Percentiles rank a stretch among this genome's conserved stretches.
phyloP scores from a whole-genome alignment of 768 basidiomycete species.

The Trametes elegans region DNA sequence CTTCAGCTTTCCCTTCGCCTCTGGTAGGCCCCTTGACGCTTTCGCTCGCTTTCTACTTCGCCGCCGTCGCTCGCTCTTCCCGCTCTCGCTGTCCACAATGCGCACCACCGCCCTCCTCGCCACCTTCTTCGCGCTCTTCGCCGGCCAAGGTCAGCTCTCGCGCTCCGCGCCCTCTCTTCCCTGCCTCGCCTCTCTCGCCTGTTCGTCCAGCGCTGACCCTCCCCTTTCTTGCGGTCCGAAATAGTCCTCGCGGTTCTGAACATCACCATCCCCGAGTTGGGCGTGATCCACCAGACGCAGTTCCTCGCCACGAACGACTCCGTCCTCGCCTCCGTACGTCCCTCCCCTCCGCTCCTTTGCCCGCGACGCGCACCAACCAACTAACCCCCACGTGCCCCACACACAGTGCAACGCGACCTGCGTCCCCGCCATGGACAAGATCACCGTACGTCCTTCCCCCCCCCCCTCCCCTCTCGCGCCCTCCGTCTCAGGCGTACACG shows the following conservation, averaged over 20 bases:
- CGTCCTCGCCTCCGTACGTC: slow-evolving; percentile 31
- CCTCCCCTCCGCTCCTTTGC: background rate
- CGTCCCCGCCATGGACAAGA: slow-evolving; percentile 23
- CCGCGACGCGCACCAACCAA: background rate
- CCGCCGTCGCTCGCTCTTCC: slow-evolving; percentile 19
- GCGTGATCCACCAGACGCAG: slow-evolving; percentile 39
- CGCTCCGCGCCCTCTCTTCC: background rate
- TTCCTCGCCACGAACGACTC: slow-evolving; percentile 42
- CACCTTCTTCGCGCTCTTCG: slow-evolving; percentile 43
- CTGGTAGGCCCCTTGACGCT: slow-evolving; percentile 33
- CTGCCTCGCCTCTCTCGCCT: background rate
- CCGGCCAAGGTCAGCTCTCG: slow-evolving; percentile 52
- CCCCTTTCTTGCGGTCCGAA: too few relatives aligned
- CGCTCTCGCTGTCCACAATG: slow-evolving; percentile 5
- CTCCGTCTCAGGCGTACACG: background rate
- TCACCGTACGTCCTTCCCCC: slow-evolving; percentile 24
- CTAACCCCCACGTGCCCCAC: slow-evolving; percentile 22
- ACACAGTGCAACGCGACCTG: slow-evolving; percentile 34
- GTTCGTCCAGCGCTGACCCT: slow-evolving; percentile 10
- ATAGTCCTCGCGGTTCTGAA: slow-evolving; percentile 46
- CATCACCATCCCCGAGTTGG: slow-evolving; percentile 41
- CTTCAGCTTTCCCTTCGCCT: slow-evolving; percentile 24
- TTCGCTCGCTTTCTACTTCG: slow-evolving; percentile 21
- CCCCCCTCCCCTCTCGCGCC: background rate
- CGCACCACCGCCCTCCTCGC: slow-evolving; percentile 21